Percentiles rank a stretch among this genome's conserved stretches.
Evolutionary conservation across 805 yeast species (phyloP).

Genomic region (Lipomyces starkeyi): DNA sequence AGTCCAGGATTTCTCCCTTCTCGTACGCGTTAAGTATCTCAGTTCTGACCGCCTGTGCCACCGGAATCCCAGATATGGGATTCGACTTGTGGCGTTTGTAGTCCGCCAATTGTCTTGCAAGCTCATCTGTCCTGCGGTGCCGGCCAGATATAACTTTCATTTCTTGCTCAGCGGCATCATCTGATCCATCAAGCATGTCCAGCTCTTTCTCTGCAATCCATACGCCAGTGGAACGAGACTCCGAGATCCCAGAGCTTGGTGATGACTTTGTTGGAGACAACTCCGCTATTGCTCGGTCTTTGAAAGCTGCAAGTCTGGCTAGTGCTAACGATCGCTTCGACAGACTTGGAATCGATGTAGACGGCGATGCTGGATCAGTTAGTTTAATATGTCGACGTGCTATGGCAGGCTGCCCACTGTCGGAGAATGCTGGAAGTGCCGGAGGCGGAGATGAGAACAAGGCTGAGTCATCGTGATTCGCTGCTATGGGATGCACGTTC

Average conservation of each 20-base stretch:
- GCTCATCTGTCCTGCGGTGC: slow-evolving; percentile 13
- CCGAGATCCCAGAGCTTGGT: neutral
- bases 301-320: slow-evolving; percentile 13
- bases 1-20: slow-evolving; percentile 62
- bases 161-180: slow-evolving; percentile 31
- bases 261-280: slow-evolving; percentile 6
- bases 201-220: slow-evolving; percentile 25
- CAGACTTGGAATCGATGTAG: slow-evolving; percentile 15
- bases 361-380: neutral
- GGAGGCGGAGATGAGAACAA: slow-evolving; percentile 24
- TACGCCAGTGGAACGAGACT: neutral
- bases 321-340: slow-evolving; percentile 10
- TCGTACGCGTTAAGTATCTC: slow-evolving; percentile 58
- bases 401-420: neutral
- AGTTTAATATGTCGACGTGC: slow-evolving; percentile 25
- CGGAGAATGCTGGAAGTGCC: neutral
- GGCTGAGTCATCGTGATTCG: slow-evolving; percentile 3
- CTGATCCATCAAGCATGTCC: slow-evolving; percentile 19
- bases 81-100: slow-evolving; percentile 1
- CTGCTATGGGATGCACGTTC: neutral
- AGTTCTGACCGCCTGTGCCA: slow-evolving; percentile 18
- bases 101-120: slow-evolving; percentile 26
- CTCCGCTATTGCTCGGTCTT: slow-evolving; percentile 15
- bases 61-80: slow-evolving; percentile 16
- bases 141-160: slow-evolving; percentile 22